These are phyloP conservation scores for Quercus dentata DNA, from an alignment of 306 rosid genomes.

Conservation along the genomic window DNA sequence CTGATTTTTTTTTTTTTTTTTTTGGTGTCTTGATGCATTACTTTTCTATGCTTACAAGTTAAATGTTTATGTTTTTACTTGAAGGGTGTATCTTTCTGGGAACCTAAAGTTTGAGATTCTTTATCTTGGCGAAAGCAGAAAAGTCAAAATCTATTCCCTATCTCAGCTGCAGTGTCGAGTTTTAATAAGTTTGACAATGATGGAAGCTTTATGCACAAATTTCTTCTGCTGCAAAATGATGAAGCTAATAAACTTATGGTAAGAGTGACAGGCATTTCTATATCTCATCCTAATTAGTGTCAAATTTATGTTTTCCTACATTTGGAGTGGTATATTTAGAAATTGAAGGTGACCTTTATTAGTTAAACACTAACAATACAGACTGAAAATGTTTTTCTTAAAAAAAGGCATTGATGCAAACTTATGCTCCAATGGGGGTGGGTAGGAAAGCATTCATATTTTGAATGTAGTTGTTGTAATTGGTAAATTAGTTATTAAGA, in stretches of 20 bases:
- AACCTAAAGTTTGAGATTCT: conserved; percentile 68
- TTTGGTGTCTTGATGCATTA: not conserved
- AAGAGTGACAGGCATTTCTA: no score
- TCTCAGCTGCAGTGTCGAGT: conserved; percentile 70
- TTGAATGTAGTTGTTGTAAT: not conserved
- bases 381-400: no score
- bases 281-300: no score
- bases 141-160: conserved; percentile 35
- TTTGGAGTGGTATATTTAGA: not conserved
- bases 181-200: conserved; percentile 65
- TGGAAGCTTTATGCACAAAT: conserved; percentile 62
- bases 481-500: not conserved
- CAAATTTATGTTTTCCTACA: no score
- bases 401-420: not conserved
- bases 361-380: no score
- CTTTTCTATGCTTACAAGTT: not conserved
- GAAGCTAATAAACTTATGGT: conserved; percentile 87
- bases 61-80: conserved; percentile 31
- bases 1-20: not conserved
- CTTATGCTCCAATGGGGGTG: not conserved
- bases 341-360: not conserved
- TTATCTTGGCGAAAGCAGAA: conserved; percentile 71
- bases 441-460: not conserved
- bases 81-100: conserved; percentile 52
- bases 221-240: conserved; percentile 39